Evolutionary conservation across 805 yeast species (phyloP).

Genomic region (Wickerhamiella slavikovae): DNA sequence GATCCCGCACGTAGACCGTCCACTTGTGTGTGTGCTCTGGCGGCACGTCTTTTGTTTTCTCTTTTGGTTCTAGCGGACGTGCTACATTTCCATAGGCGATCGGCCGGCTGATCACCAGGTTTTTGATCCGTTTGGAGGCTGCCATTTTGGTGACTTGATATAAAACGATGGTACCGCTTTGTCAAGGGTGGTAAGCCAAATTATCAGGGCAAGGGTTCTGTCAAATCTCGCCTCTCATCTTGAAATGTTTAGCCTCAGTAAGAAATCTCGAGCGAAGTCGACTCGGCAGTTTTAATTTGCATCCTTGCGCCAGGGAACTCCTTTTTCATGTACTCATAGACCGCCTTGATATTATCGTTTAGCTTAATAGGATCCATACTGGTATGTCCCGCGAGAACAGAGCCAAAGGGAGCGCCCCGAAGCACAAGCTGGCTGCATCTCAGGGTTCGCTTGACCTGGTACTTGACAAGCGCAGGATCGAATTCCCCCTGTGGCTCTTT

Average conservation of each 20-base stretch:
- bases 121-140: conserved; percentile 17
- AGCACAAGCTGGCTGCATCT: conserved; percentile 10
- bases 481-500: conserved; percentile 2
- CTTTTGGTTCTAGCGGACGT: conserved; percentile 33
- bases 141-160: conserved; percentile 1
- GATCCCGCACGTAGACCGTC: conserved; percentile 81
- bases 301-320: conserved; percentile 7
- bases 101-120: conserved; percentile 56
- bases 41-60: conserved; percentile 43
- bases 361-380: conserved; percentile 10
- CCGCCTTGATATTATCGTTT: conserved; percentile 9
- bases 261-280: conserved; percentile 2
- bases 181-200: not conserved
- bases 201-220: not conserved
- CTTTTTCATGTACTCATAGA: conserved; percentile 2
- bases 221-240: no score
- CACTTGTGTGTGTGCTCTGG: conserved; percentile 85
- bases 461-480: conserved; percentile 3
- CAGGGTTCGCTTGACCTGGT: conserved; percentile 3
- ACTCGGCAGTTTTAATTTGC: conserved; percentile 12
- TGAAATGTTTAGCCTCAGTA: not conserved
- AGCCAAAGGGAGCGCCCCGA: conserved; percentile 5
- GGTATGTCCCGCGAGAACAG: conserved; percentile 11
- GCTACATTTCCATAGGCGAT: conserved; percentile 69
- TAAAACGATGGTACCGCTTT: not conserved